These are phyloP conservation scores for Penicillium verhagenii DNA, from an alignment of 495 filamentous ascomycete genomes.

Conservation along the genomic window DNA sequence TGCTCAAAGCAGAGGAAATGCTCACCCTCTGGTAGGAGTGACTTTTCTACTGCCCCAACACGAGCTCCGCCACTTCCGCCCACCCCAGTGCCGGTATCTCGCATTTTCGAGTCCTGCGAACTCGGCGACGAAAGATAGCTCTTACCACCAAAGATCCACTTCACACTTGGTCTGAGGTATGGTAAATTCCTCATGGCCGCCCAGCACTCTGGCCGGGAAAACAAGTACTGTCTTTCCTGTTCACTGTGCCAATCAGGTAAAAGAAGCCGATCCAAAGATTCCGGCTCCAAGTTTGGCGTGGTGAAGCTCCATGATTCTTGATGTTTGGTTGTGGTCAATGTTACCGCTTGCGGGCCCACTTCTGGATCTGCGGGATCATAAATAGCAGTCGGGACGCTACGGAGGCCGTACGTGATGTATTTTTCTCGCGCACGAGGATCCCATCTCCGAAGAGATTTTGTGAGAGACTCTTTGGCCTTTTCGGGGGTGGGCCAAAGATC, in stretches of 20 bases:
- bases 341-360: constrained; percentile 27
- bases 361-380: not conserved
- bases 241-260: constrained; percentile 38
- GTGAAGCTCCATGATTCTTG: constrained; percentile 46
- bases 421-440: constrained; percentile 1
- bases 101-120: constrained; percentile 54
- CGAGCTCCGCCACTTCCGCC: constrained; percentile 45
- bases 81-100: constrained; percentile 59
- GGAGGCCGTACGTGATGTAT: constrained; percentile 3
- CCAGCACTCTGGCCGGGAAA: constrained; percentile 30
- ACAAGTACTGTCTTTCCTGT: constrained; percentile 29
- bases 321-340: constrained; percentile 45
- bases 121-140: constrained; percentile 51
- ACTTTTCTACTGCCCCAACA: not conserved
- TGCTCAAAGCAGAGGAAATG: not conserved
- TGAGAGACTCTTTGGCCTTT: not conserved
- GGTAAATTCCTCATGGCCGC: constrained; percentile 54
- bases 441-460: not conserved
- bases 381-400: constrained; percentile 29
- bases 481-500: constrained; percentile 1
- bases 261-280: constrained; percentile 48
- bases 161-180: constrained; percentile 57
- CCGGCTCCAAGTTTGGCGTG: constrained; percentile 18
- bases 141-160: constrained; percentile 66
- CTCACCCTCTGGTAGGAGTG: not conserved